Conservation (phyloP, 2,329 filamentous ascomycete genomes). For the Aspergillus pseudoviridinutans region DNA sequence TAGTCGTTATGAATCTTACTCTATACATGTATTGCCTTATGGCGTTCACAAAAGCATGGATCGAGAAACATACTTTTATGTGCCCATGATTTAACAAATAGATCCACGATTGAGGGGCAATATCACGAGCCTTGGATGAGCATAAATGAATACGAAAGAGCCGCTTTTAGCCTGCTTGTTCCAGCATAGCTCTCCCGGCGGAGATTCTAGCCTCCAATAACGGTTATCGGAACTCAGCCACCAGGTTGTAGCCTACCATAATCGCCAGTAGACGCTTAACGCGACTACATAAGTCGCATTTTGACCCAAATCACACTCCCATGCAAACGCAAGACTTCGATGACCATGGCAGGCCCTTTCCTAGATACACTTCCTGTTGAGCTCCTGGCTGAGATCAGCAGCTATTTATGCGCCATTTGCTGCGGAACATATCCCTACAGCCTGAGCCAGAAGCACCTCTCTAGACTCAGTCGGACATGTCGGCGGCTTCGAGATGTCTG, state of each 20-base stretch:
- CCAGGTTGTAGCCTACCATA: background rate
- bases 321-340: background rate
- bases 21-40: no score
- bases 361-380: background rate
- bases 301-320: background rate
- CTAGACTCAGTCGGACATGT: constrained; percentile 2
- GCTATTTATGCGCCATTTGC: background rate
- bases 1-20: no score
- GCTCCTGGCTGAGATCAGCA: background rate
- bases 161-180: background rate
- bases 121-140: background rate
- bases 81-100: no score
- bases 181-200: background rate
- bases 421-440: background rate
- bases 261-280: background rate
- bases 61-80: no score
- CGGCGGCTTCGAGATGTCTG: background rate
- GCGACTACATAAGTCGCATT: background rate
- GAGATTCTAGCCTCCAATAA: background rate
- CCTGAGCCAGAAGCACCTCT: background rate
- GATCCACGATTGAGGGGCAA: no score
- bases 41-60: no score
- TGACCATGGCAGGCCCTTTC: background rate
- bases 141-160: background rate
- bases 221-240: background rate